Conservation (phyloP, 306 rosid genomes). For the Citrullus mucosospermus region DNA sequence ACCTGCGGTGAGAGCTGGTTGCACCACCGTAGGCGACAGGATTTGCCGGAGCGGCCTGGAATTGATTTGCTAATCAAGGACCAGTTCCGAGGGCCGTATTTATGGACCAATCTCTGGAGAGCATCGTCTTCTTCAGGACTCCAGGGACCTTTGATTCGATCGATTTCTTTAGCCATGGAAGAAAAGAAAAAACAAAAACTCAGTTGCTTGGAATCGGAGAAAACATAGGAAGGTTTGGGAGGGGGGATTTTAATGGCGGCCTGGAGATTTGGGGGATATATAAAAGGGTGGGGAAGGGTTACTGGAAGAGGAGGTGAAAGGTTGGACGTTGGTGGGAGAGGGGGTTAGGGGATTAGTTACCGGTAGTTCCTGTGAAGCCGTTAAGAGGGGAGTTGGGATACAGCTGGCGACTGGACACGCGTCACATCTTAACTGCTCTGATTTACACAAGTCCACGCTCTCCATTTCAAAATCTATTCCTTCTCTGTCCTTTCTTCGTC, state of each 20-base stretch:
- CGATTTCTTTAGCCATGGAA: conserved; percentile 37
- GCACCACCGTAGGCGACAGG: conserved; percentile 91
- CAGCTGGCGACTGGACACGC: conserved; percentile 3
- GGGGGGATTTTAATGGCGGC: not conserved
- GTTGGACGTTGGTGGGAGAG: not conserved
- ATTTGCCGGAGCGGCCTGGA: conserved; percentile 85
- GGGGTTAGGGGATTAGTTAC: not conserved
- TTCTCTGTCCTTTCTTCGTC: not conserved
- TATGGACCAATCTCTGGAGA: conserved; percentile 50
- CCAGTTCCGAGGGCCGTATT: conserved; percentile 88
- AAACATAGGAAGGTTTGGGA: not conserved
- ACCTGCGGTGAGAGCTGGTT: conserved; percentile 94
- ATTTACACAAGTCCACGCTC: conserved; percentile 1
- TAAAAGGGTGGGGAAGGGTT: not conserved
- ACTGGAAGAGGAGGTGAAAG: conserved; percentile 2
- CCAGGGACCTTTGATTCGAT: conserved; percentile 97
- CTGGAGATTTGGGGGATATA: not conserved
- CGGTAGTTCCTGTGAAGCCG: not conserved
- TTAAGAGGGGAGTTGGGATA: not conserved
- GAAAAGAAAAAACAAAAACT: not conserved
- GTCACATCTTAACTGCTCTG: conserved; percentile 6
- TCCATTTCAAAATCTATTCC: conserved; percentile 4
- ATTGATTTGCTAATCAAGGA: conserved; percentile 72
- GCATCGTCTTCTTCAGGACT: conserved; percentile 85
- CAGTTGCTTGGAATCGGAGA: not conserved